Evolutionary conservation across 805 yeast genomes (phyloP).

Genomic region (Metschnikowia anglica): DNA sequence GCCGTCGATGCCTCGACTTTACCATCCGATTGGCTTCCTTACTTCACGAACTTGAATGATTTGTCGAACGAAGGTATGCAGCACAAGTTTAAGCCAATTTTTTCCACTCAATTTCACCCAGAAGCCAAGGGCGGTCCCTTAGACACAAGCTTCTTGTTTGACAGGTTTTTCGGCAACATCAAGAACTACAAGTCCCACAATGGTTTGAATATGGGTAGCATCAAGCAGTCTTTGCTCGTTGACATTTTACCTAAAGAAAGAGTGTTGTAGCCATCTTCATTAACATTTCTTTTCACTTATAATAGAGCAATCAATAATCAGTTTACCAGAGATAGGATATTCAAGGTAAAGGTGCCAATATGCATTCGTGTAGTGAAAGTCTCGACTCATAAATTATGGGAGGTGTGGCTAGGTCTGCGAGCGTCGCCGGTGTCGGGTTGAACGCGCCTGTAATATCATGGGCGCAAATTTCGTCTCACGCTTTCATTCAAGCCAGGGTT

Average conservation of each 20-base stretch:
- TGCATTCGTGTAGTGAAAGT: too few relatives aligned
- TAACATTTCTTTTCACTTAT: neutral
- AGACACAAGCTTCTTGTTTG: conserved; percentile 88
- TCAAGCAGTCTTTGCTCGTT: conserved; percentile 51
- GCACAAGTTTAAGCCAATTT: conserved; percentile 82
- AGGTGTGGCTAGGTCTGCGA: too few relatives aligned
- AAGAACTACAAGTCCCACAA: conserved; percentile 45
- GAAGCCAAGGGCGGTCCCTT: conserved; percentile 99
- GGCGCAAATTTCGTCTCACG: too few relatives aligned
- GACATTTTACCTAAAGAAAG: conserved; percentile 66
- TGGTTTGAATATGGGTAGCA: conserved; percentile 44
- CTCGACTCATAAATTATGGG: too few relatives aligned
- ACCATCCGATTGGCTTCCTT: conserved; percentile 69
- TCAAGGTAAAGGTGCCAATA: too few relatives aligned
- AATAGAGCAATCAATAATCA: too few relatives aligned
- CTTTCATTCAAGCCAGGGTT: too few relatives aligned
- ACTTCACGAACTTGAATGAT: conserved; percentile 90
- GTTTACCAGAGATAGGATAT: too few relatives aligned
- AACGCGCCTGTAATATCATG: too few relatives aligned
- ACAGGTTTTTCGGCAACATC: conserved; percentile 78
- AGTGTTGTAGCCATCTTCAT: conserved; percentile 38
- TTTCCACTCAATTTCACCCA: conserved; percentile 98
- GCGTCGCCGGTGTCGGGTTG: too few relatives aligned
- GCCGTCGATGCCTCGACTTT: conserved; percentile 87
- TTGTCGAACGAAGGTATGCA: conserved; percentile 97